phyloP scores from a whole-genome alignment of 1,284 basidiomycete species.

The Baeospora myosura region DNA sequence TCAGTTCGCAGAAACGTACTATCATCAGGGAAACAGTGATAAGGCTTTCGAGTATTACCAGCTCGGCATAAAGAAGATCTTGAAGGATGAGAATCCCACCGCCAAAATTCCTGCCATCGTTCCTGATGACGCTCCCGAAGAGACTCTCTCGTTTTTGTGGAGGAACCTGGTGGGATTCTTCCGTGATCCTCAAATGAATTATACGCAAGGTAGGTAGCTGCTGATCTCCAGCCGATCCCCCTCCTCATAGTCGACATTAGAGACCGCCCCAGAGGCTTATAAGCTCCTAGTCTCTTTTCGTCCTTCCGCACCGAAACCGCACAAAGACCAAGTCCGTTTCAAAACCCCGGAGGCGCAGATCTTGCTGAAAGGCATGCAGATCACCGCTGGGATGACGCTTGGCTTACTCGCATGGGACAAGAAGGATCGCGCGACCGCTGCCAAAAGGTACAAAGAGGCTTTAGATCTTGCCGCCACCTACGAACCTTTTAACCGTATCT shows the following conservation, averaged over 20 bases:
- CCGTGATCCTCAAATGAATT: conserved; percentile 17
- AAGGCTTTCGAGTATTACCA: conserved; percentile 20
- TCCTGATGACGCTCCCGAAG: conserved; percentile 16
- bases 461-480: conserved; percentile 23
- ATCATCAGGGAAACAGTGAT: conserved; percentile 10
- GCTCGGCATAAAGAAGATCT: conserved; percentile 21
- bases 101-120: conserved; percentile 12
- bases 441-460: conserved; percentile 26
- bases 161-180: conserved; percentile 21
- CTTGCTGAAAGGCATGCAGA: conserved; percentile 25
- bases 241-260: conserved; percentile 6
- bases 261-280: conserved; percentile 21
- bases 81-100: conserved; percentile 18
- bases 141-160: conserved; percentile 18
- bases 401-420: conserved; percentile 26
- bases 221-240: neutral
- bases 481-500: conserved; percentile 13
- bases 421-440: conserved; percentile 23
- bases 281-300: conserved; percentile 24
- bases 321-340: conserved; percentile 16
- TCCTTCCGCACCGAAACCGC: conserved; percentile 11
- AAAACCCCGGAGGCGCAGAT: conserved; percentile 14
- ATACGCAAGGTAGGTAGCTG: conserved; percentile 11
- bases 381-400: conserved; percentile 22
- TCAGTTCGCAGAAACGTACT: conserved; percentile 14